These are phyloP conservation scores for Picochlorum sp. DNA, from an alignment of 139 green algal species.

Conservation along the genomic window DNA sequence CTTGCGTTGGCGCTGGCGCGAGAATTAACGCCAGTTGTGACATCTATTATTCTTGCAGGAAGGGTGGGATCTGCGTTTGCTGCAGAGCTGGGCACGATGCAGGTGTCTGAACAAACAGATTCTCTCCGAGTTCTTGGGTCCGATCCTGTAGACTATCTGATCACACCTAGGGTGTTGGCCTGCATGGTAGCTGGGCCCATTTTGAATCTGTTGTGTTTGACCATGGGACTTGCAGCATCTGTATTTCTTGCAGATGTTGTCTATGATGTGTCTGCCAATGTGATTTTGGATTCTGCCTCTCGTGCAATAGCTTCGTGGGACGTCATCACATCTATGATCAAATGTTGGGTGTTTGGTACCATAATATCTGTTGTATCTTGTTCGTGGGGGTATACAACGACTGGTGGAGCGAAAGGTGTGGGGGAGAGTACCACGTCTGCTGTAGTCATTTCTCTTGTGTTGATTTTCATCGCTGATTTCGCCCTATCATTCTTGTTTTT, in stretches of 20 bases:
- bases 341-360: conserved; percentile 86
- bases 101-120: conserved; percentile 98
- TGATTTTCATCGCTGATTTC: conserved; percentile 98
- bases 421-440: conserved; percentile 92
- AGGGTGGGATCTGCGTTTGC: conserved; percentile 92
- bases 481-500: conserved; percentile 93
- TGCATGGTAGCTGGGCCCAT: conserved; percentile 87
- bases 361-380: conserved; percentile 86
- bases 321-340: conserved; percentile 80
- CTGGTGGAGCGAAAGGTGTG: conserved; percentile 96
- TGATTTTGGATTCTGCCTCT: conserved; percentile 88
- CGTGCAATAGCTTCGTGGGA: conserved; percentile 79
- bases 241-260: conserved; percentile 87
- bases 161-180: conserved; percentile 86
- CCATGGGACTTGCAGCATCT: conserved; percentile 84
- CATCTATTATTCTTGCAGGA: conserved; percentile 94
- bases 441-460: conserved; percentile 94
- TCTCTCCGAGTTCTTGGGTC: conserved; percentile 86
- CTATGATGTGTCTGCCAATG: conserved; percentile 85
- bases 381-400: conserved; percentile 95
- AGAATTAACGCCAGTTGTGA: conserved; percentile 96
- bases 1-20: conserved; percentile 85
- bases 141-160: conserved; percentile 97
- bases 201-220: conserved; percentile 95
- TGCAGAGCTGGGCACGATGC: conserved; percentile 98